Evolutionary conservation across 371 early-diverging fungal genomes (phyloP), one percentile per base, ranked within the genome.

Genomic region (Mortierella sp.): DNA sequence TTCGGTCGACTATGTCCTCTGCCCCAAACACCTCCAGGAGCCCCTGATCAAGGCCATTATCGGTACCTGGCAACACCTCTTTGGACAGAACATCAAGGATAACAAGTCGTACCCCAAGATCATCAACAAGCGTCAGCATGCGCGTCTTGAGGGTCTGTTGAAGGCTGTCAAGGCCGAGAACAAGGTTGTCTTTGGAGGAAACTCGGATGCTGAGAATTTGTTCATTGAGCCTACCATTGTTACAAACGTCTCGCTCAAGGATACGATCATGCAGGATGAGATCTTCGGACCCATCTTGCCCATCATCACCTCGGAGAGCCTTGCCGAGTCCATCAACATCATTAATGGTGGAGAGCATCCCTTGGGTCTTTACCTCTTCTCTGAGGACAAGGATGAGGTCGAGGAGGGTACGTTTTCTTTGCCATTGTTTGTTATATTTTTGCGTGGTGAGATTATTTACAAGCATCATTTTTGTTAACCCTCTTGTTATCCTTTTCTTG

Each of bases 1-100:
- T 70, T 92, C 94, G 11, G 93, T 93, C 44, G 97, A 98, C 84
- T 96, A 97, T 78, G 88, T 97, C 21, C 80, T 97, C 52, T 90
- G 92, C 48, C 94, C 94, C 55, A 84, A 89, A 48, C 74, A 84
- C 8, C 80, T 92, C 38, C 80, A 93, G 16, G 80, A 88, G 10
- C 77, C 76, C 1, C 89, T 96, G 74, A 83, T 91, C 28, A 75
- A 81, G 47, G 89, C 84, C 2, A 70, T 94, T 34, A 88, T 87
- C 21, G 88, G 86, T 21, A 90, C 93, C 4, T 54, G 92, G 45
- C 76, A 88, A 0, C 82, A 91, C 3, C 85, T 91, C 55, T 95
- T 88, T 73, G 90, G 93, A 26, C 55, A 52, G 5, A 85, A 92
- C 73, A 90, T 93, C 26, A 80, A 87, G 28, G 26, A 78, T 31